A percentile compares a stretch with the other conserved stretches of the same genome.
These are phyloP conservation scores for Candida succiphila DNA, from an alignment of 805 yeast species.

Conservation along the genomic window DNA sequence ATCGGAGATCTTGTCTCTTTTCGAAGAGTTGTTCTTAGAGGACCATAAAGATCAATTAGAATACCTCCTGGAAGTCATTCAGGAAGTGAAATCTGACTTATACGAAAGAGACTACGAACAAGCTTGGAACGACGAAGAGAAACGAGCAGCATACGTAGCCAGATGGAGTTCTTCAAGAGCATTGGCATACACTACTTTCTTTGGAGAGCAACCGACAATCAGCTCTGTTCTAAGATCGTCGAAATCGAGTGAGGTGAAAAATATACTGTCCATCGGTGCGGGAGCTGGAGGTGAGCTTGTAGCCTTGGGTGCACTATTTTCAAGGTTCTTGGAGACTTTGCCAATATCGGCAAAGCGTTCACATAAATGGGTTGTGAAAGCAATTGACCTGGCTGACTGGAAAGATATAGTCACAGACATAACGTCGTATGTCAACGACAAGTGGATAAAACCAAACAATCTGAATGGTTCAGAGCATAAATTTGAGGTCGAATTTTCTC, in stretches of 20 bases:
- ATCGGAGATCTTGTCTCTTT: slow-evolving; percentile 17
- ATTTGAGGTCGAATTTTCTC: slow-evolving; percentile 18
- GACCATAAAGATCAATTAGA: slow-evolving; percentile 19
- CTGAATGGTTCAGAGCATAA: slow-evolving; percentile 3
- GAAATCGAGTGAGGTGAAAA: slow-evolving; percentile 1
- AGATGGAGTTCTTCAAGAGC: slow-evolving; percentile 87
- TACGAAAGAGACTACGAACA: slow-evolving; percentile 58
- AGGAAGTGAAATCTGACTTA: slow-evolving; percentile 58
- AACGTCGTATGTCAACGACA: slow-evolving; percentile 29
- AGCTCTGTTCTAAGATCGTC: slow-evolving; percentile 19
- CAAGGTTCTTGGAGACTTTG: slow-evolving; percentile 16
- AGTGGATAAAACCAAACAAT: slow-evolving; percentile 41
- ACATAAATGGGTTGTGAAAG: slow-evolving; percentile 25
- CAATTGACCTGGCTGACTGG: slow-evolving; percentile 82
- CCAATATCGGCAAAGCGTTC: slow-evolving; percentile 1
- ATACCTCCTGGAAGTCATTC: slow-evolving; percentile 37
- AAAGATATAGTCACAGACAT: slow-evolving; percentile 36
- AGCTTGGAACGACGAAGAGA: slow-evolving; percentile 57
- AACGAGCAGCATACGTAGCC: slow-evolving; percentile 67
- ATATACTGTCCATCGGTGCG: slow-evolving; percentile 67
- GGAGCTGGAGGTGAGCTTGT: slow-evolving; percentile 85
- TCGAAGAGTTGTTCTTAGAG: slow-evolving; percentile 18
- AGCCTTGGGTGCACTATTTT: slow-evolving; percentile 50
- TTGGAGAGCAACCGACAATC: slow-evolving; percentile 39
- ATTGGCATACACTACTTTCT: slow-evolving; percentile 60